Evolutionary conservation across 2,329 filamentous ascomycete species (phyloP).

Genomic region (Penicillium sp.): DNA sequence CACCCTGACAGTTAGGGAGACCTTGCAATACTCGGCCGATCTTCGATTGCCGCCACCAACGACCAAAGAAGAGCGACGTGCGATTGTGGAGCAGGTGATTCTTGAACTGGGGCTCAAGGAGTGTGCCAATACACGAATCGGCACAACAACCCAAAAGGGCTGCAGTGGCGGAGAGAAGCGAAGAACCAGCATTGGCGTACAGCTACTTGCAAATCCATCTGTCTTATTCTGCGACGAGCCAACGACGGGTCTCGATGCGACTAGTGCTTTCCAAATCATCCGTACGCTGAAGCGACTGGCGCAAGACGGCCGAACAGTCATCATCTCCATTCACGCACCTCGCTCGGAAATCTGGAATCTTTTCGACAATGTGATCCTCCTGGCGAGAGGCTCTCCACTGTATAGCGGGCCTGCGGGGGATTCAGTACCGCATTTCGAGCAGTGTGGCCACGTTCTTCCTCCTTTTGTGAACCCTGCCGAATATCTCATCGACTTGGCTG

Average conservation of each 20-base stretch:
- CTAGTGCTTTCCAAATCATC: slow-evolving; percentile 74
- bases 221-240: slow-evolving; percentile 79
- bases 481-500: slow-evolving; percentile 74
- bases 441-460: slow-evolving; percentile 64
- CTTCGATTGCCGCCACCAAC: slow-evolving; percentile 69
- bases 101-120: slow-evolving; percentile 76
- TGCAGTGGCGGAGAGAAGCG: slow-evolving; percentile 81
- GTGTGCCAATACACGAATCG: slow-evolving; percentile 75
- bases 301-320: slow-evolving; percentile 69
- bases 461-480: slow-evolving; percentile 79
- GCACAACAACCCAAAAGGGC: slow-evolving; percentile 71
- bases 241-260: slow-evolving; percentile 74
- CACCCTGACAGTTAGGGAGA: slow-evolving; percentile 76
- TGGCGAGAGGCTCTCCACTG: slow-evolving; percentile 69
- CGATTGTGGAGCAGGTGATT: slow-evolving; percentile 76
- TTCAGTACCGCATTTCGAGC: slow-evolving; percentile 68
- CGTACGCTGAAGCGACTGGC: slow-evolving; percentile 71
- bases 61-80: slow-evolving; percentile 61
- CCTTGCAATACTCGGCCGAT: slow-evolving; percentile 72
- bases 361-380: slow-evolving; percentile 72
- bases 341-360: slow-evolving; percentile 79
- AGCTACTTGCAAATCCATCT: slow-evolving; percentile 77
- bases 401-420: slow-evolving; percentile 66
- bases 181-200: slow-evolving; percentile 75
- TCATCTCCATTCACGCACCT: slow-evolving; percentile 77